These are phyloP conservation scores for Eucalyptus regnans DNA, from an alignment of 345 rosid genomes.

Conservation along the genomic window DNA sequence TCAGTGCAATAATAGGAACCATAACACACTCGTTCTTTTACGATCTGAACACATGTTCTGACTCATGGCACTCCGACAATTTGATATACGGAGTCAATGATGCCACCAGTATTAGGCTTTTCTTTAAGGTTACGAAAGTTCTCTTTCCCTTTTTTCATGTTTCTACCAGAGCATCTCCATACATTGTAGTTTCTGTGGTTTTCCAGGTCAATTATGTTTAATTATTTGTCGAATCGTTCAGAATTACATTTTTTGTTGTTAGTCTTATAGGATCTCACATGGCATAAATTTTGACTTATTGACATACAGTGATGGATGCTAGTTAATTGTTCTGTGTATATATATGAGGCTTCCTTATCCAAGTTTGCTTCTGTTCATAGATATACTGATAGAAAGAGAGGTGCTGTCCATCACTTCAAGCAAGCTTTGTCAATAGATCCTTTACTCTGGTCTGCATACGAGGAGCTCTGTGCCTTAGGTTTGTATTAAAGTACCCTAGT, in stretches of 20 bases:
- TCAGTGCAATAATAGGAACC: not conserved
- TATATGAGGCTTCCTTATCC: not conserved
- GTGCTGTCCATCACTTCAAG: slow-evolving; percentile 72
- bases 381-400: slow-evolving; percentile 89
- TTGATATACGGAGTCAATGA: not conserved
- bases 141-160: not conserved
- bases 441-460: slow-evolving; percentile 90
- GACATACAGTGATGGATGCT: not conserved
- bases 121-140: not conserved
- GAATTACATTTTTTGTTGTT: not conserved
- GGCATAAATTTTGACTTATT: not conserved
- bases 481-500: not conserved
- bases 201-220: not conserved
- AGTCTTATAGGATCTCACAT: not conserved
- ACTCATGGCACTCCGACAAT: not conserved
- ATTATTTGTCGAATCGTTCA: not conserved
- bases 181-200: not conserved
- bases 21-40: not conserved
- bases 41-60: not conserved
- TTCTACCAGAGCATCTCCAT: not conserved
- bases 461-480: slow-evolving; percentile 93
- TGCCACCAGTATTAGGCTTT: not conserved
- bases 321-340: not conserved
- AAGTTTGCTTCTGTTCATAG: slow-evolving; percentile 11
- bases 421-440: slow-evolving; percentile 85